phyloP scores from a whole-genome alignment of 441 rosid genomes.

The Gossypium trilobum region DNA sequence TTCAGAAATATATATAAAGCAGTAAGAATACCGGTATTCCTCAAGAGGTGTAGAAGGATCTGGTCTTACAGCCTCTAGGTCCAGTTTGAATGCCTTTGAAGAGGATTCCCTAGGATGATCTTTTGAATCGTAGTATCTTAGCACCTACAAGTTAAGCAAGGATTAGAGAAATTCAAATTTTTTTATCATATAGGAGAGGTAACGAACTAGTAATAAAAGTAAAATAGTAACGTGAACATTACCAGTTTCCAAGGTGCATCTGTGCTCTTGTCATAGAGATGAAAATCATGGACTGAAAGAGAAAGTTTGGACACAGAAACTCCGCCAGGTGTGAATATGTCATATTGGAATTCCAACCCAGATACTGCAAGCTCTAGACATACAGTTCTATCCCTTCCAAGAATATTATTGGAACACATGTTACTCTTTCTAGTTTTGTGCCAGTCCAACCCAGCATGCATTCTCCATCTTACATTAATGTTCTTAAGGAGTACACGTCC shows the following conservation, averaged over 20 bases:
- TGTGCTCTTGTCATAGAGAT: slow-evolving; percentile 64
- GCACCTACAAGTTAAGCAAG: slow-evolving; percentile 43
- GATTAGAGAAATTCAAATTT: slow-evolving; percentile 19
- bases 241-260: slow-evolving; percentile 85
- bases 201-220: slow-evolving; percentile 1
- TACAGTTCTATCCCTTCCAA: slow-evolving; percentile 50
- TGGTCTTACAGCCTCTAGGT: slow-evolving; percentile 84
- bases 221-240: slow-evolving; percentile 23
- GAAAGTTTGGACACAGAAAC: slow-evolving; percentile 58
- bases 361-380: slow-evolving; percentile 65
- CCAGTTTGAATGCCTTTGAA: slow-evolving; percentile 74
- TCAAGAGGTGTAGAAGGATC: slow-evolving; percentile 84
- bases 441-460: slow-evolving; percentile 90
- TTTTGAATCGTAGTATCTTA: slow-evolving; percentile 71
- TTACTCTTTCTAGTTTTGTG: slow-evolving; percentile 26
- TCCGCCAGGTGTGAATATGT: slow-evolving; percentile 57
- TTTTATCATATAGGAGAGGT: slow-evolving; percentile 3
- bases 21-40: slow-evolving; percentile 64
- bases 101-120: slow-evolving; percentile 84
- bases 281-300: slow-evolving; percentile 61
- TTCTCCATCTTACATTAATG: slow-evolving; percentile 67
- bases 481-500: slow-evolving; percentile 60
- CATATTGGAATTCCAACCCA: slow-evolving; percentile 56
- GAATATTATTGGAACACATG: slow-evolving; percentile 22
- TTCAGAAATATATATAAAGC: slow-evolving; percentile 18